Conservation (phyloP, 305 asterid genomes). For the Vinca major region DNA sequence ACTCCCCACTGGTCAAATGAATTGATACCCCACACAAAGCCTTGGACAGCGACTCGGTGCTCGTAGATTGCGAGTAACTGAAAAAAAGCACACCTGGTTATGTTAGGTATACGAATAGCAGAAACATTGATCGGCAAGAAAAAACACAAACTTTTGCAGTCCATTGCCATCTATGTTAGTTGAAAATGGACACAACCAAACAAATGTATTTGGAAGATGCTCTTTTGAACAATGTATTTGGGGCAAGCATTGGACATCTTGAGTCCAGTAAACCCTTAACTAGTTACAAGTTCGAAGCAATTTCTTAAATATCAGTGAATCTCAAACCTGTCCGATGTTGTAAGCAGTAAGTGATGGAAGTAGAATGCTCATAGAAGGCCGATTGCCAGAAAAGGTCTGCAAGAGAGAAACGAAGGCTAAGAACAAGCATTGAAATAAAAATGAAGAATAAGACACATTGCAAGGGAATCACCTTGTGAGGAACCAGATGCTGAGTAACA, state of each 20-base stretch:
- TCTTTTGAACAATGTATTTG: no score
- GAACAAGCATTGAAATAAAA: conserved; percentile 16
- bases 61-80: conserved; percentile 95
- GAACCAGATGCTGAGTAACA: conserved; percentile 62
- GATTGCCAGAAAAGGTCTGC: conserved; percentile 93
- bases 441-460: conserved; percentile 13
- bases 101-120: conserved; percentile 14
- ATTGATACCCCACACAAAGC: conserved; percentile 96
- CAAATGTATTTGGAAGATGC: background rate
- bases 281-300: background rate
- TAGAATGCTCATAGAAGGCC: conserved; percentile 89
- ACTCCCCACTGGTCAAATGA: conserved; percentile 99
- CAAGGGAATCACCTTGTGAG: conserved; percentile 67
- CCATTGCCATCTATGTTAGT: background rate
- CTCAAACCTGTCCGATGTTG: conserved; percentile 81
- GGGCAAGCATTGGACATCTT: background rate
- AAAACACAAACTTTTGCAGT: background rate
- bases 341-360: conserved; percentile 88
- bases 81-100: conserved; percentile 20
- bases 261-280: background rate
- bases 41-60: conserved; percentile 93
- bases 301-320: background rate
- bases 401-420: conserved; percentile 18
- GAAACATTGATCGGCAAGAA: background rate
- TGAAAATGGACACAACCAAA: conserved; percentile 1